Conservation (phyloP, 768 basidiomycete genomes). For the Pholiota molesta region DNA sequence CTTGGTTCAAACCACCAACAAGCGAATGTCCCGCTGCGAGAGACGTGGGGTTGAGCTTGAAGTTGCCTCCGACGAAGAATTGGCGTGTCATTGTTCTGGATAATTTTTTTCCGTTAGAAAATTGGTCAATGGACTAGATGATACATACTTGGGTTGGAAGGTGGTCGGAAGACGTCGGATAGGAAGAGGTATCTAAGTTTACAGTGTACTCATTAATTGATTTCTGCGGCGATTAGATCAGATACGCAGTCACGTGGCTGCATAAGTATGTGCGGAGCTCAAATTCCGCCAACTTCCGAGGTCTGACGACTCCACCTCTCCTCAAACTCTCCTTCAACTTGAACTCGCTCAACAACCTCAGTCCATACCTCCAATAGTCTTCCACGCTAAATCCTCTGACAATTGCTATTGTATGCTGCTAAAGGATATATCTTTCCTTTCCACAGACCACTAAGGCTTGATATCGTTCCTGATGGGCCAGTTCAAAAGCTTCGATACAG, state of each 20-base stretch:
- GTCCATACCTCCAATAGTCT: too few species aligned
- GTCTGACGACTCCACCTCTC: too few species aligned
- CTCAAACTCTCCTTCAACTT: too few species aligned
- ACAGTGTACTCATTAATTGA: not conserved
- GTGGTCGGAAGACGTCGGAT: not conserved
- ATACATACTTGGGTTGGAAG: not conserved
- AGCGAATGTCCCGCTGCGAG: conserved; percentile 66
- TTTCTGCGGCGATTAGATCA: conserved; percentile 3
- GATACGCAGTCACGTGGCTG: not conserved
- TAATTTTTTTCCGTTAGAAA: not conserved
- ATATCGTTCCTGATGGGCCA: too few species aligned
- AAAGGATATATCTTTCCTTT: too few species aligned
- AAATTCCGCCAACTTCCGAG: too few species aligned
- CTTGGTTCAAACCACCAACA: conserved; percentile 73
- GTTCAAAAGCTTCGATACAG: too few species aligned
- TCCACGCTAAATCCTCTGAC: too few species aligned
- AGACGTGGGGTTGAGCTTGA: conserved; percentile 93
- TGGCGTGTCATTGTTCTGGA: conserved; percentile 55
- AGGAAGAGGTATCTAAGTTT: not conserved
- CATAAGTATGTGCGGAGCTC: too few species aligned
- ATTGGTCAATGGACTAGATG: not conserved
- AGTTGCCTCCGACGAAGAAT: conserved; percentile 97
- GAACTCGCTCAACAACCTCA: too few species aligned
- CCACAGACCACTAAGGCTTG: too few species aligned
- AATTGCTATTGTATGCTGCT: too few species aligned